Evolutionary conservation across 345 rosid genomes (phyloP).

Genomic region (Alliaria petiolata): DNA sequence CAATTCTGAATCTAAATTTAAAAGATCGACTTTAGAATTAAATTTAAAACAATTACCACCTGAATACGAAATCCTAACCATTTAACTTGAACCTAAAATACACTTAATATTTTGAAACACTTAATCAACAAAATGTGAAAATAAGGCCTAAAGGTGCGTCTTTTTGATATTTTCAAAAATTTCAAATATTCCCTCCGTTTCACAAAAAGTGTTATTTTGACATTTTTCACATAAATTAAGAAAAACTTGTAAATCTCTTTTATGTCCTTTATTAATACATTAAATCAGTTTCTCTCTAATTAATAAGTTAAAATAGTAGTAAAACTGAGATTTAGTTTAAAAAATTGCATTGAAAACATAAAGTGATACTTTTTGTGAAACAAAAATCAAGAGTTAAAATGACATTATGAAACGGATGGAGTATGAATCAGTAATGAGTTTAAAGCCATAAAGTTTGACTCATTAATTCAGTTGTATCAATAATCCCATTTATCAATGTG

Average conservation of each 20-base stretch:
- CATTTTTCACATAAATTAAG: too few species aligned
- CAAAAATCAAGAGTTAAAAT: too few species aligned
- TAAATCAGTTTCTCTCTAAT: too few species aligned
- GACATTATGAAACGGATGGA: too few species aligned
- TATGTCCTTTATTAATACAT: too few species aligned
- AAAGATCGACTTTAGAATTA: neutral
- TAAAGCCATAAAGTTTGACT: slow-evolving; percentile 32
- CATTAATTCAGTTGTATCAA: slow-evolving; percentile 7
- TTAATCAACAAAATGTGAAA: neutral
- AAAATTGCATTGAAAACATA: too few species aligned
- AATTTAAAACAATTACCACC: neutral
- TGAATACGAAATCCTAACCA: neutral
- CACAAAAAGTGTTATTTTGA: too few species aligned
- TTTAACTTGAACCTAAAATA: neutral
- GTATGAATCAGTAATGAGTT: slow-evolving; percentile 22
- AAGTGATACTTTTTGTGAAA: too few species aligned
- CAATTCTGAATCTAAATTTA: neutral
- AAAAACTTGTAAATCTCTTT: too few species aligned
- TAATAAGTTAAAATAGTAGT: too few species aligned
- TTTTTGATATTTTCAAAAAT: neutral
- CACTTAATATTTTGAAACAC: neutral
- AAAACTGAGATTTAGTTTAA: too few species aligned
- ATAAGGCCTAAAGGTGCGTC: neutral
- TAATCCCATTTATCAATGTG: slow-evolving; percentile 2
- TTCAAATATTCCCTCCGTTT: too few species aligned